Base-by-base conservation (phyloP, 1,284 basidiomycete genomes). In the Cystobasidium slooffiae region DNA sequence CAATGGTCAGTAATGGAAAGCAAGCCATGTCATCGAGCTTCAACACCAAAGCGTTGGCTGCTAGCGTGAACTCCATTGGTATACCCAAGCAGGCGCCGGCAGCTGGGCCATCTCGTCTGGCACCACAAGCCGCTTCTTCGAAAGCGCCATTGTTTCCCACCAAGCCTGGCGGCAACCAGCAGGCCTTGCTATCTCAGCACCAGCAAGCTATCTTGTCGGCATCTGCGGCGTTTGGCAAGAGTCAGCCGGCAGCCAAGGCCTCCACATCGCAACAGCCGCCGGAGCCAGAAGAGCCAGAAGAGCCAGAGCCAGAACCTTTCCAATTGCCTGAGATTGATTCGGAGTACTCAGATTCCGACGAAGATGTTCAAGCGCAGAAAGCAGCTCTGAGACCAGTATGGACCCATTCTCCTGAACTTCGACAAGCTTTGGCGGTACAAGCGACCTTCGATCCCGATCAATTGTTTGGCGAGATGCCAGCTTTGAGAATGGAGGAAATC, bases 331-430 rank as follows among this genome's bases (percentile, higher is more conserved):
- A 97, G 72, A 93, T 96, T 79, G 90, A 93, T 77, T 94, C 91
- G 82, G 94, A 97, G 79, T 97, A 97, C 82, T 96, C 93, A 3
- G 91, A 97, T 82, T 95, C 93, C 4, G 94, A 94, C 63, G 92
- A 96, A 79, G 92, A 94, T 80, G 88, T 88, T 79, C 88, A 90
- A 24, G 85, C 86, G 61, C 85, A 87, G 74, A 89, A 89, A 43
- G 89, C 88, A 78, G 87, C 91, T 76, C 74, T 76, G 81, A 89
- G 87, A 76, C 94, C 89, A 4, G 86, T 87, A 20, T 97, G 95
- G 94, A 92, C 94, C 6, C 92, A 95, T 81, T 93, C 92, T 37
- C 93, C 94, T 16, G 89, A 91, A 79, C 86, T 97, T 43, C 86
- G 88, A 41, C 86, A 88, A 68, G 90, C 91, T 2, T 85, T 97